Evolutionary conservation across 257 asterid species (phyloP), one percentile per base, ranked within the genome.

Genomic region (Marsdenia floribunda): DNA sequence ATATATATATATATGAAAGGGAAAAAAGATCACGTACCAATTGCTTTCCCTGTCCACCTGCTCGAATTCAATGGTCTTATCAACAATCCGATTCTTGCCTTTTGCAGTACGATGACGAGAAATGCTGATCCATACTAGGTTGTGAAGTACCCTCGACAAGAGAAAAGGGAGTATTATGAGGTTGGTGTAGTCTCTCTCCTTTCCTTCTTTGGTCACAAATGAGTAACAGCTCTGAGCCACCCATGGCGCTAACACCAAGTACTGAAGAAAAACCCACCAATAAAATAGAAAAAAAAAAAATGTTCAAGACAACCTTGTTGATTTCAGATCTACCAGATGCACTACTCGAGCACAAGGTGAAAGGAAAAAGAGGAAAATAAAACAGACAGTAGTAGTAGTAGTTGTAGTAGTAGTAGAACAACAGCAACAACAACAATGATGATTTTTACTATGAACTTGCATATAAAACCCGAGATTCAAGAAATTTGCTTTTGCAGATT

Each of bases 41-140:
- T 79, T 88, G 79, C 79, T 87, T 78, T 91, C 96, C 54, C 96
- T 82, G 76, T 91, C 97, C 6, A 91, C 96, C 54, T 92, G 97
- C 0, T 90, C 95, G 18, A 90, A 92, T n/a, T 90, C 97, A 24
- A 92, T 90, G 81, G 76, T 76, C 59, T 83, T 82, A n/a, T 90
- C 93, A 18, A 91, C 74, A 14, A 91, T 90, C 6, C 94, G 69
- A 79, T 74, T 88, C 70, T 22, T 83, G 49, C 97, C 96, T 69
- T 83, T 88, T 14, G 96, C 93, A 0, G 91, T 91, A 6, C 88
- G 70, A 72, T 91, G 81, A 0, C 97, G 88, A 13, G 96, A 90
- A 63, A 81, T 13, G 1, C 89, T 82, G 8, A 91, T 88, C 96
- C 97, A 91, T 10, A 88, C 54, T 9, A 87, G 96, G 81, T 88